Evolutionary conservation across 176 grass and related monocot genomes (phyloP).

Genomic region (Oryza meridionalis): DNA sequence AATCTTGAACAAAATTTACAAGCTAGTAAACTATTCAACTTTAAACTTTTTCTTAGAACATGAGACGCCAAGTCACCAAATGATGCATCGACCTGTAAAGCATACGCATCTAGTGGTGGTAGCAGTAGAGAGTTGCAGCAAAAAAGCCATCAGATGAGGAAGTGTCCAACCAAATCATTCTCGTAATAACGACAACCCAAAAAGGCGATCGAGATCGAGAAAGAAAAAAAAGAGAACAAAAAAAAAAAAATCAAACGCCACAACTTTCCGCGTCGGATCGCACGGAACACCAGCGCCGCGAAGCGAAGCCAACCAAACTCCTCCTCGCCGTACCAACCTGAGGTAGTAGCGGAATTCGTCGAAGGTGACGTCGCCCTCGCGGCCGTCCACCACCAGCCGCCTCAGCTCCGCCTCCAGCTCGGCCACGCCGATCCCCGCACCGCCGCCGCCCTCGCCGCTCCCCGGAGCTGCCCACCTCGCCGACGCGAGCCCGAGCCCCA

Average conservation of each 20-base stretch:
- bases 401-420: constrained; percentile 82
- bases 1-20: not conserved
- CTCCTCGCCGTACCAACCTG: constrained; percentile 44
- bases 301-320: not conserved
- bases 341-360: constrained; percentile 87
- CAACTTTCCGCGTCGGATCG: constrained; percentile 30
- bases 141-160: not conserved
- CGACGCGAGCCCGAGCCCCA: constrained; percentile 80
- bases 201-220: not conserved
- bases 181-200: not conserved
- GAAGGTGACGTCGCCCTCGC: constrained; percentile 72
- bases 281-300: not conserved
- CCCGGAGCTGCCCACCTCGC: constrained; percentile 45
- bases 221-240: not conserved
- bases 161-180: not conserved
- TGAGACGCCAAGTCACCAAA: not conserved
- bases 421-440: constrained; percentile 2
- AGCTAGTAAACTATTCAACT: too few species aligned
- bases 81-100: not conserved
- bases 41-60: constrained; percentile 14
- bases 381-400: constrained; percentile 67
- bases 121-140: not conserved
- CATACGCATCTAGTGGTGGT: not conserved
- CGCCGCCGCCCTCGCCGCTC: constrained; percentile 8
- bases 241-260: not conserved